Conservation (phyloP, 192 early-diverging fungal genomes). For the Paraglomus brasilianum region DNA sequence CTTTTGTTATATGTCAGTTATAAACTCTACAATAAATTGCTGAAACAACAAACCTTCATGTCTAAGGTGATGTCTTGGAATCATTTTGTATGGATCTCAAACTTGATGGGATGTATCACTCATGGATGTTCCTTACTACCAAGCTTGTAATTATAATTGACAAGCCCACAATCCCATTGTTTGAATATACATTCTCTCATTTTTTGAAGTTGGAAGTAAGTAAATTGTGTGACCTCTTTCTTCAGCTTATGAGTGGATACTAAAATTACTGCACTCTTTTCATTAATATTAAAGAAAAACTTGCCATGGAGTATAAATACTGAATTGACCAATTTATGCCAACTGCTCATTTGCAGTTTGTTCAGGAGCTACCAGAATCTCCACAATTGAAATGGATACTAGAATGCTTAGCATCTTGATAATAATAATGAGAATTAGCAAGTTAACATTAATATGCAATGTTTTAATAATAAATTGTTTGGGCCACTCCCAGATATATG, state of each 20-base stretch:
- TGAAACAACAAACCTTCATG: no score
- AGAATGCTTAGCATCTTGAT: no score
- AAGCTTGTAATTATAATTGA: conserved; percentile 31
- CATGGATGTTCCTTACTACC: conserved; percentile 27
- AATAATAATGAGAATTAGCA: no score
- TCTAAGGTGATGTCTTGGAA: conserved; percentile 27
- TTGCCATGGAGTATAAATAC: conserved; percentile 23
- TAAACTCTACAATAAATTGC: conserved; percentile 23
- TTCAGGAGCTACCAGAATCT: conserved; percentile 30
- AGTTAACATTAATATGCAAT: no score
- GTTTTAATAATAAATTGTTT: no score
- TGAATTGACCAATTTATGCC: conserved; percentile 20
- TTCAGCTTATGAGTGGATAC: conserved; percentile 25
- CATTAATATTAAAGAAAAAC: conserved; percentile 2
- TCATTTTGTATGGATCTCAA: conserved; percentile 32
- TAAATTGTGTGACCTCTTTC: background rate
- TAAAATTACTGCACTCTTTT: no score
- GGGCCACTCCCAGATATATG: no score
- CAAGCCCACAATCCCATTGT: conserved; percentile 27
- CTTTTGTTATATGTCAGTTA: conserved; percentile 12
- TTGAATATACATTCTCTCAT: conserved; percentile 27
- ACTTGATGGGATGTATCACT: conserved; percentile 29
- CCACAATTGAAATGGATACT: no score
- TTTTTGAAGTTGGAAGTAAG: conserved; percentile 30
- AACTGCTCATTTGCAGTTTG: conserved; percentile 8